Percentiles rank a stretch among this genome's conserved stretches.
Evolutionary conservation across 1,284 basidiomycete species (phyloP).

Genomic region (Fistulina hepatica): DNA sequence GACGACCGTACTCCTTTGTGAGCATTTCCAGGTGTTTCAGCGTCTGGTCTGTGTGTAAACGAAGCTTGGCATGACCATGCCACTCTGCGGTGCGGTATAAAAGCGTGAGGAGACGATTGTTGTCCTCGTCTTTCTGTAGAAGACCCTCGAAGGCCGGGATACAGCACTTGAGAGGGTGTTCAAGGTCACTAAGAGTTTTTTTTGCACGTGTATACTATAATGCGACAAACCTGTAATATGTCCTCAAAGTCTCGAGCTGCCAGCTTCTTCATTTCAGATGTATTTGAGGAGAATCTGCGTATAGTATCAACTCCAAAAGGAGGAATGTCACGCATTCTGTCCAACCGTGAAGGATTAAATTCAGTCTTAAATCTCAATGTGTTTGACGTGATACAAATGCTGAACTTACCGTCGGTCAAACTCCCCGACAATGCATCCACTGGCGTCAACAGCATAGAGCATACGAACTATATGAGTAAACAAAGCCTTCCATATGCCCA

Average conservation of each 20-base stretch:
- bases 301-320: slow-evolving; percentile 11
- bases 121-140: slow-evolving; percentile 18
- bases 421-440: slow-evolving; percentile 8
- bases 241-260: slow-evolving; percentile 12
- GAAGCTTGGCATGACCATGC: slow-evolving; percentile 26
- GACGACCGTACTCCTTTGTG: slow-evolving; percentile 15
- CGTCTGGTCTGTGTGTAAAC: slow-evolving; percentile 21
- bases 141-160: slow-evolving; percentile 26
- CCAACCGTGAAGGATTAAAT: not conserved
- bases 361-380: not conserved
- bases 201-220: slow-evolving; percentile 2
- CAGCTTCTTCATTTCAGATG: slow-evolving; percentile 13
- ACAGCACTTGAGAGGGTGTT: slow-evolving; percentile 20
- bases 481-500: slow-evolving; percentile 22
- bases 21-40: slow-evolving; percentile 14
- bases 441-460: slow-evolving; percentile 9
- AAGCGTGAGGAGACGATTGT: slow-evolving; percentile 16
- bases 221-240: slow-evolving; percentile 9
- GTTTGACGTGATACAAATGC: slow-evolving; percentile 4
- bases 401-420: slow-evolving; percentile 17
- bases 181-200: not conserved
- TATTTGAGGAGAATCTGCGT: slow-evolving; percentile 8
- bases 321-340: slow-evolving; percentile 9
- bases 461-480: slow-evolving; percentile 22
- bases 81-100: slow-evolving; percentile 19